A percentile compares a stretch with the other conserved stretches of the same genome.
Conservation (phyloP, 768 basidiomycete genomes). For the Suillus sp. region DNA sequence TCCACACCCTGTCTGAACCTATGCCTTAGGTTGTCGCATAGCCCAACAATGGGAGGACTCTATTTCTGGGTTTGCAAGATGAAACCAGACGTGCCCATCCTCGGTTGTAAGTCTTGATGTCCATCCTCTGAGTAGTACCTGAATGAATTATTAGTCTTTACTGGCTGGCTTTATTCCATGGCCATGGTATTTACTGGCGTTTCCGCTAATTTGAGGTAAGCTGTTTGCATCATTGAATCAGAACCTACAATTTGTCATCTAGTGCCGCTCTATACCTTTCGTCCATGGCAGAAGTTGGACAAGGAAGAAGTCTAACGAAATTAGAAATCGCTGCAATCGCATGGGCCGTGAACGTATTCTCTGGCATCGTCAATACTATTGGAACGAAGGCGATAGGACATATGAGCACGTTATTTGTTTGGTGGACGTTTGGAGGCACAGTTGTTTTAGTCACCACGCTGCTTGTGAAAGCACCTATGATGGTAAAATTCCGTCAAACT, state of each 20-base stretch:
- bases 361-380: slow-evolving; percentile 55
- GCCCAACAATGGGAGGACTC: slow-evolving; percentile 58
- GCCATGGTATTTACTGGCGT: slow-evolving; percentile 63
- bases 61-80: slow-evolving; percentile 68
- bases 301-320: slow-evolving; percentile 44
- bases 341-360: slow-evolving; percentile 58
- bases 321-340: slow-evolving; percentile 55
- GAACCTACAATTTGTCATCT: background rate
- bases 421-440: slow-evolving; percentile 65
- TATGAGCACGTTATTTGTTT: slow-evolving; percentile 57
- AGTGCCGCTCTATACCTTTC: slow-evolving; percentile 59
- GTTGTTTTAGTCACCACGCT: slow-evolving; percentile 57
- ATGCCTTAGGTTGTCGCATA: slow-evolving; percentile 20
- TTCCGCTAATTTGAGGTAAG: slow-evolving; percentile 55
- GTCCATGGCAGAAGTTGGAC: slow-evolving; percentile 52
- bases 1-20: background rate
- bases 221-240: background rate
- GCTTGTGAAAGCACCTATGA: slow-evolving; percentile 56
- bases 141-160: slow-evolving; percentile 37
- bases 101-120: slow-evolving; percentile 46
- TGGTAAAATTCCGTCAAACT: slow-evolving; percentile 34
- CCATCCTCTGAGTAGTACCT: background rate
- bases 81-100: slow-evolving; percentile 53
- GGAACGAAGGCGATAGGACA: slow-evolving; percentile 59
- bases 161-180: slow-evolving; percentile 63